These are phyloP conservation scores for Metschnikowia santaceciliae DNA, from an alignment of 805 yeast species.

Conservation along the genomic window DNA sequence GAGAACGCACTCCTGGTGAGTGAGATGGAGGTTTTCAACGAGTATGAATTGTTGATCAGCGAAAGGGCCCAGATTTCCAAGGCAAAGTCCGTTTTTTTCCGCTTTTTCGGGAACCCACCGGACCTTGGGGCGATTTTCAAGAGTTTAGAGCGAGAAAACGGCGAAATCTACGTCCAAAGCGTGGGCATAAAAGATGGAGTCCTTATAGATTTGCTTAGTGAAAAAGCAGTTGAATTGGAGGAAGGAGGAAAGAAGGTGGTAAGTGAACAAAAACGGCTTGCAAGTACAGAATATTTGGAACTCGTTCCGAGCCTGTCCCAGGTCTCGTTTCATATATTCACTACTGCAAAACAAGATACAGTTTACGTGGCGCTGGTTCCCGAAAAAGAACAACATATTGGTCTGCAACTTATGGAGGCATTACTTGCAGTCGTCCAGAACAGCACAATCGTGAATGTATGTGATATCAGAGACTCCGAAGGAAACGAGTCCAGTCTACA, in stretches of 20 bases:
- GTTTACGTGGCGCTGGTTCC: background rate
- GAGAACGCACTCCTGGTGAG: conserved; percentile 1
- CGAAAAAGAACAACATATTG: background rate
- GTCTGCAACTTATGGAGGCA: background rate
- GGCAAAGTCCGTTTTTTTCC: background rate
- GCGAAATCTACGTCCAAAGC: background rate
- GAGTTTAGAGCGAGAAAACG: background rate
- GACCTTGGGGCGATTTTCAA: background rate
- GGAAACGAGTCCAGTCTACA: background rate
- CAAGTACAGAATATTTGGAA: background rate
- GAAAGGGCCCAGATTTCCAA: background rate
- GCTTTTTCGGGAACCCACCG: background rate
- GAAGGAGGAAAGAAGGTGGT: background rate
- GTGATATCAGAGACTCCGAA: background rate
- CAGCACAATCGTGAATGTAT: conserved; percentile 1
- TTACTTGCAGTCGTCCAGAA: background rate
- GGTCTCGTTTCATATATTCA: background rate
- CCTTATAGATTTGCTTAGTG: background rate
- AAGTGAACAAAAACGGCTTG: background rate
- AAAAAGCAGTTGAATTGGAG: background rate
- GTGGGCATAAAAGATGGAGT: background rate
- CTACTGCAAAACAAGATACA: background rate
- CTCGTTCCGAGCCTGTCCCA: background rate
- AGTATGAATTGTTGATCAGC: background rate
- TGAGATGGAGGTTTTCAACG: background rate